phyloP scores from a whole-genome alignment of 331 rosid species.

The Arachis monticola region DNA sequence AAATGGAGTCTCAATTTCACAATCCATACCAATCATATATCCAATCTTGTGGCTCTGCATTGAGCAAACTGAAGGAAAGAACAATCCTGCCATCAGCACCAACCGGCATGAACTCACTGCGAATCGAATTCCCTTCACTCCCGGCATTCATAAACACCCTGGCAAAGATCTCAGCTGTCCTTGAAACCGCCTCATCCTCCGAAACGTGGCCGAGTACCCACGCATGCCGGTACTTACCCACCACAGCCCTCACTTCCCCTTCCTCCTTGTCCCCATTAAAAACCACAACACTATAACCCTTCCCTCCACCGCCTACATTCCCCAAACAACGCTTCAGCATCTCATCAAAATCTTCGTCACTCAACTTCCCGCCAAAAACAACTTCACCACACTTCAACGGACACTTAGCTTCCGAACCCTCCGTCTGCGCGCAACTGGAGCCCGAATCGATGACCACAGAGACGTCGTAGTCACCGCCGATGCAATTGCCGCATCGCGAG shows the following conservation, averaged over 20 bases:
- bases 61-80: conserved; percentile 91
- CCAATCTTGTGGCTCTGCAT: conserved; percentile 81
- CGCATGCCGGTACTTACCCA: conserved; percentile 85
- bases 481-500: conserved; percentile 64
- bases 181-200: conserved; percentile 58
- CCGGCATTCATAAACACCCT: conserved; percentile 90
- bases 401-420: conserved; percentile 24
- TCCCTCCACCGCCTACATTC: conserved; percentile 46
- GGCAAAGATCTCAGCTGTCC: conserved; percentile 74
- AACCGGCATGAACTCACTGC: conserved; percentile 91
- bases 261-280: conserved; percentile 50
- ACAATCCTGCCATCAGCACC: conserved; percentile 93
- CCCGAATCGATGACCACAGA: conserved; percentile 53
- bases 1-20: conserved; percentile 35
- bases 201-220: conserved; percentile 69
- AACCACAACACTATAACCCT: conserved; percentile 67
- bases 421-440: conserved; percentile 40
- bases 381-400: conserved; percentile 49
- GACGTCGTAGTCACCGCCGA: conserved; percentile 43
- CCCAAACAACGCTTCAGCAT: conserved; percentile 52
- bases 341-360: conserved; percentile 64
- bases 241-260: conserved; percentile 60
- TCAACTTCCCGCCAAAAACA: conserved; percentile 53
- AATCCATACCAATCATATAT: conserved; percentile 79
- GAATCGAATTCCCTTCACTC: conserved; percentile 73